Base-by-base conservation (phyloP, 177 flowering plant genomes). In the Vitis hybrid region DNA sequence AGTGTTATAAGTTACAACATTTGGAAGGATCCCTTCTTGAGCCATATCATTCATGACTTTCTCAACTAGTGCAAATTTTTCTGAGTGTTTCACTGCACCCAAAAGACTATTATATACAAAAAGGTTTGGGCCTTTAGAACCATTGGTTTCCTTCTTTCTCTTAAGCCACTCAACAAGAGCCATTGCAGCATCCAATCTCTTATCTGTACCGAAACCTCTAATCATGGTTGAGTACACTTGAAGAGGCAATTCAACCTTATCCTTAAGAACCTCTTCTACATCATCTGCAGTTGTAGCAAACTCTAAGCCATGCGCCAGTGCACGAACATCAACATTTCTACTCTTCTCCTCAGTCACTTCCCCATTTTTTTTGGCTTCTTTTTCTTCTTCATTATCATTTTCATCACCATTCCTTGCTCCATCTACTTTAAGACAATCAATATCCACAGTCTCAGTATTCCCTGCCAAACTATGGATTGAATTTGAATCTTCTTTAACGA, bases 91-190 rank as follows among this genome's bases (percentile, higher is more conserved):
- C 69, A 89, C 68, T 3, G 97, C 96, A 63, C 97, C 94, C 79
- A 92, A 74, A 49, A 96, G 85, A 70, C 91, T 88, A 65, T 96
- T 93, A 70, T 92, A 96, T 35, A 90, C 83, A 68, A 82, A 93
- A 57, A 88, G 74, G 67, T 93, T 96, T 10, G 91, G 94, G 35
- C 82, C 83, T 27, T 72, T 70, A 6, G 53, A 53, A 70, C 86
- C 81, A 59, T 71, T 58, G 3, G 64, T 74, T 63, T 83, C 86
- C 71, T 75, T 85, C 84, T 82, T 91, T 62, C 81, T 78, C 84
- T 84, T 90, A 21, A 96, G 92, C 97, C 98, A 96, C 65, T 84
- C 87, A 64, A 91, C 78, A 58, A 96, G 69, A 52, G 96, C 92
- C 67, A 93, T 48, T 10, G 97, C 97, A 52, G 91, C 30, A 20